phyloP scores from a whole-genome alignment of 179 eudicot species.

The Corrigiola litoralis region DNA sequence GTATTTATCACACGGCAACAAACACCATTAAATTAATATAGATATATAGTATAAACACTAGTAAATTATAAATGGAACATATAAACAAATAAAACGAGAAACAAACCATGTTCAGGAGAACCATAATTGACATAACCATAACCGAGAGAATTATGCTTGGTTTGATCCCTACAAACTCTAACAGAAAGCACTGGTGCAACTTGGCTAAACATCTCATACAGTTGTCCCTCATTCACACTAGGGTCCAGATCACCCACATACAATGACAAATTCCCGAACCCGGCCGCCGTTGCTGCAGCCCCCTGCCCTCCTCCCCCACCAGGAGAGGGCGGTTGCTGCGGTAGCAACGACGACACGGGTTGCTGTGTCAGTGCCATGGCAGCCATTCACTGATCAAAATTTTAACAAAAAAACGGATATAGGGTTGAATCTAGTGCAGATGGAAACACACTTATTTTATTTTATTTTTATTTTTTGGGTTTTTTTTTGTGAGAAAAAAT shows the following conservation, averaged over 20 bases:
- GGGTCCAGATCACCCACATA: conserved; percentile 63
- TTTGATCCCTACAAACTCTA: conserved; percentile 48
- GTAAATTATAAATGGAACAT: background rate
- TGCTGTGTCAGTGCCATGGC: background rate
- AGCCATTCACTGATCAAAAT: no score
- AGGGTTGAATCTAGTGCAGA: no score
- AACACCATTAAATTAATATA: no score
- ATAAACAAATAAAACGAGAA: background rate
- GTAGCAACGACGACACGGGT: background rate
- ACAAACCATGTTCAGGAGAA: conserved; percentile 50
- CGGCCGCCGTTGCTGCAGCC: background rate
- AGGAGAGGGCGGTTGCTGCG: no score
- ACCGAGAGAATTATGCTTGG: conserved; percentile 37
- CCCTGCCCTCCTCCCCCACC: background rate
- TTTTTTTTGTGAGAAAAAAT: background rate
- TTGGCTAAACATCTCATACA: conserved; percentile 42
- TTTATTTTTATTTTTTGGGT: no score
- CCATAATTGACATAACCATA: conserved; percentile 51
- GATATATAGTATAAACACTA: background rate
- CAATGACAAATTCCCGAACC: conserved; percentile 35
- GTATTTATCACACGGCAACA: background rate
- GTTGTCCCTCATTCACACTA: conserved; percentile 37
- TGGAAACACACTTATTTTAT: background rate
- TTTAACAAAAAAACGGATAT: background rate
- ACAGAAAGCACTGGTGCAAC: conserved; percentile 40